These are phyloP conservation scores for Albophoma yamanashiensis DNA, from an alignment of 2,329 filamentous ascomycete genomes.

Conservation along the genomic window DNA sequence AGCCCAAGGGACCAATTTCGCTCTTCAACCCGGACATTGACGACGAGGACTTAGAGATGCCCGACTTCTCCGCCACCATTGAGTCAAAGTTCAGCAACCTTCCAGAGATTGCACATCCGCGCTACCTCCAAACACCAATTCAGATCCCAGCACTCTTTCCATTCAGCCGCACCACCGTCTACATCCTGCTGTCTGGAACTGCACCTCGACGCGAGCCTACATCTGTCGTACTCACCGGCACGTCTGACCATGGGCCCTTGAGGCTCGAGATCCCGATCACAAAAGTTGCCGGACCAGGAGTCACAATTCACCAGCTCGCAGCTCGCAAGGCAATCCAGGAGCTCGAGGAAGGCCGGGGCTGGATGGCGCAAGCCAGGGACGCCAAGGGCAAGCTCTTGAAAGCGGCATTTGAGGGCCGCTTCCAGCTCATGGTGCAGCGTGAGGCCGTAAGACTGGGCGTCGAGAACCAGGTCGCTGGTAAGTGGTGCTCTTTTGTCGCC, in stretches of 20 bases:
- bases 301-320: conserved; percentile 60
- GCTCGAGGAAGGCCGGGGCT: conserved; percentile 60
- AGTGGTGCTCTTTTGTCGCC: conserved; percentile 66
- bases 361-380: conserved; percentile 44
- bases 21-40: conserved; percentile 44
- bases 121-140: conserved; percentile 52
- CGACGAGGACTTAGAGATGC: conserved; percentile 26
- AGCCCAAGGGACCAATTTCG: conserved; percentile 36
- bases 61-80: conserved; percentile 6
- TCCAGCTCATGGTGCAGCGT: conserved; percentile 49
- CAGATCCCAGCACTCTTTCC: conserved; percentile 55
- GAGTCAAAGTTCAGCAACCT: conserved; percentile 36
- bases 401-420: conserved; percentile 35
- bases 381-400: conserved; percentile 30
- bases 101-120: conserved; percentile 40
- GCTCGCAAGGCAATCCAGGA: conserved; percentile 58
- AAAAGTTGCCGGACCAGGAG: conserved; percentile 27
- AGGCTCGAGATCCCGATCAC: conserved; percentile 54
- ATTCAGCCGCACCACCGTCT: conserved; percentile 54
- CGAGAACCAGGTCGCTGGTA: conserved; percentile 55
- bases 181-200: conserved; percentile 50
- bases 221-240: conserved; percentile 48
- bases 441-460: conserved; percentile 58
- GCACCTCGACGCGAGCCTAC: conserved; percentile 28
- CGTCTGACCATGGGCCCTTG: conserved; percentile 45